Evolutionary conservation across 1,139 yeast genomes (phyloP).

Genomic region (Arxiozyma slooffiae): DNA sequence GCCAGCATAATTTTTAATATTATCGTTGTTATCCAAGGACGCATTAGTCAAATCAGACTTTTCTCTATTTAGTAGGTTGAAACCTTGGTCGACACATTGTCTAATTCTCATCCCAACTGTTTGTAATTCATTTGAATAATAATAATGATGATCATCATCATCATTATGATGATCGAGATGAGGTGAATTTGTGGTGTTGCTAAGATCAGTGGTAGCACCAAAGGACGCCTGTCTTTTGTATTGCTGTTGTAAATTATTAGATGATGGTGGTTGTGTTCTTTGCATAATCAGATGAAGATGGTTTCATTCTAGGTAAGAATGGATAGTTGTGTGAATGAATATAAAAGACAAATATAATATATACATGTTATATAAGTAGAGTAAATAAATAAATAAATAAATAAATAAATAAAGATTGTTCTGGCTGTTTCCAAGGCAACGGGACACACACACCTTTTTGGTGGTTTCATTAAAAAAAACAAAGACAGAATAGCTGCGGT

Average conservation of each 20-base stretch:
- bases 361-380: too few relatives aligned
- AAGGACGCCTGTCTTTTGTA: conserved; percentile 6
- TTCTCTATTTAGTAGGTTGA: conserved; percentile 15
- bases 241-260: background rate
- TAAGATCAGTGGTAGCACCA: conserved; percentile 10
- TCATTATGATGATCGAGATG: background rate
- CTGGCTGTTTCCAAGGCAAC: too few relatives aligned
- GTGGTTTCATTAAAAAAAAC: too few relatives aligned
- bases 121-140: conserved; percentile 34
- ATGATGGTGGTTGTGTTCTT: background rate
- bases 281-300: background rate
- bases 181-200: background rate
- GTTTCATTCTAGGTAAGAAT: too few relatives aligned
- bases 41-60: background rate
- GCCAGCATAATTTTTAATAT: conserved; percentile 9
- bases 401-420: too few relatives aligned
- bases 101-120: conserved; percentile 64
- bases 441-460: too few relatives aligned
- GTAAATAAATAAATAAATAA: background rate
- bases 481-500: too few relatives aligned
- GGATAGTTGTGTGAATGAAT: background rate
- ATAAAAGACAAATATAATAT: too few relatives aligned
- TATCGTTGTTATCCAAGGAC: conserved; percentile 2
- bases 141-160: background rate
- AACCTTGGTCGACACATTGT: conserved; percentile 57